Base-by-base conservation (phyloP, 2,329 filamentous ascomycete species). In the Lecanicillium sp. region DNA sequence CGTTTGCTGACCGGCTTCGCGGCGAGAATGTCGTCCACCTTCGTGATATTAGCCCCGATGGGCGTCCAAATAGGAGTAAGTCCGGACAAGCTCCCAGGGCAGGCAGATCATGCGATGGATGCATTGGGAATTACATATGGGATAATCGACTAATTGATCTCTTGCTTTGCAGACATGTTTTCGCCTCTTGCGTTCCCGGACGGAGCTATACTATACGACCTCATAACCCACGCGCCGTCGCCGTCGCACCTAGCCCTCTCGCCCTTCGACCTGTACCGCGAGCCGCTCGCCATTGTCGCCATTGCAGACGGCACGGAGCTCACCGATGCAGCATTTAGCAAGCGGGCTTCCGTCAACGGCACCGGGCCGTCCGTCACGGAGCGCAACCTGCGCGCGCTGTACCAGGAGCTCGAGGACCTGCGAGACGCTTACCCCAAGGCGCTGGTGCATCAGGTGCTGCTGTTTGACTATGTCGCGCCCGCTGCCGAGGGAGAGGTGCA, bases 251-350 rank as follows among this genome's bases (percentile, higher is more conserved):
- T 87, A 31, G 75, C 86, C 15, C 66, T 94, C 29, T 84, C 84
- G 28, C 89, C 92, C 1, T 96, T 96, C 66, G 92, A 98, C 58
- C 69, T 90, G 31, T 94, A 87, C 59, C 77, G 89, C 50, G 87
- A 94, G 58, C 84, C 87, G 8, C 70, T 96, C 39, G 77, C 84
- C 37, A 72, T 97, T 18, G 75, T 98, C 45, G 90, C 87, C 3
- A 71, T 97, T 42, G 85, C 87, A 13, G 90, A 97, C 61, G 87
- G 85, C 34, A 63, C 67, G 29, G 87, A 94, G 59, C 69, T 86
- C 18, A 63, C 69, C 43, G 69, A 69, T 44, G 58, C 64, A 4
- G 60, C 65, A 31, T 74, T 77, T 46, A 72, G 65, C 58, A 74
- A 72, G 50, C 64, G 74, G 30, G 65, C 69, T 37, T 79, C 74